Percentiles rank a stretch among this genome's conserved stretches.
These are phyloP conservation scores for Aspergillus hiratsukae DNA, from an alignment of 2,329 filamentous ascomycete species.

Conservation along the genomic window DNA sequence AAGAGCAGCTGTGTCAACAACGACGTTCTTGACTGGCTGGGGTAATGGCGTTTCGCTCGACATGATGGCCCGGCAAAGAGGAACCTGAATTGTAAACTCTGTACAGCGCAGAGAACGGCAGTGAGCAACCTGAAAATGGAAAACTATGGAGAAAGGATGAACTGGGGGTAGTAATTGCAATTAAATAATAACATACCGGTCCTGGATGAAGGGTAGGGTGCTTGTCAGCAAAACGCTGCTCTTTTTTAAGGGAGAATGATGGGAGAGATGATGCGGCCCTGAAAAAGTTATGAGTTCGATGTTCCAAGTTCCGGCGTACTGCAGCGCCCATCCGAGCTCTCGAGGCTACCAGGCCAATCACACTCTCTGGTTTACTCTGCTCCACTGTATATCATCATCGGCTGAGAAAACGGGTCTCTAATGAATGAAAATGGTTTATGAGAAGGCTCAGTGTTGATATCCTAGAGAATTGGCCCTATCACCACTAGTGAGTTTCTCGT, in stretches of 20 bases:
- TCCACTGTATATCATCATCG: neutral
- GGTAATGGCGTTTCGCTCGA: constrained; percentile 36
- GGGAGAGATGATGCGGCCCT: constrained; percentile 27
- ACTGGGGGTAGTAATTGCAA: neutral
- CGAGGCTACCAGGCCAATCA: constrained; percentile 28
- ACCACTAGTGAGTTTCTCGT: neutral
- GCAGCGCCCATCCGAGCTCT: constrained; percentile 19
- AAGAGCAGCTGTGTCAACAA: constrained; percentile 38
- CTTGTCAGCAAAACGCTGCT: constrained; percentile 14
- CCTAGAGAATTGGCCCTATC: neutral
- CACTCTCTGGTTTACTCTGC: constrained; percentile 6
- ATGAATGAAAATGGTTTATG: neutral
- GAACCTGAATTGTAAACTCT: constrained; percentile 12
- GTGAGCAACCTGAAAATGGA: constrained; percentile 1
- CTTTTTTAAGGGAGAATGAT: constrained; percentile 20
- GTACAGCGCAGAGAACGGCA: constrained; percentile 2
- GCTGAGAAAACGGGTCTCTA: neutral
- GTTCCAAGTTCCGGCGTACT: constrained; percentile 14
- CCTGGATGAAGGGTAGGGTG: constrained; percentile 12
- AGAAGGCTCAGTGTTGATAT: neutral
- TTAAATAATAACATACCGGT: constrained; percentile 14
- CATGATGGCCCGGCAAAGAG: constrained; percentile 32
- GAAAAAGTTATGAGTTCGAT: constrained; percentile 33
- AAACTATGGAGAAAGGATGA: neutral
- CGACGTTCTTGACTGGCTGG: constrained; percentile 34